These are phyloP conservation scores for Hydnomerulius pinastri DNA, from an alignment of 768 basidiomycete genomes.

Conservation along the genomic window DNA sequence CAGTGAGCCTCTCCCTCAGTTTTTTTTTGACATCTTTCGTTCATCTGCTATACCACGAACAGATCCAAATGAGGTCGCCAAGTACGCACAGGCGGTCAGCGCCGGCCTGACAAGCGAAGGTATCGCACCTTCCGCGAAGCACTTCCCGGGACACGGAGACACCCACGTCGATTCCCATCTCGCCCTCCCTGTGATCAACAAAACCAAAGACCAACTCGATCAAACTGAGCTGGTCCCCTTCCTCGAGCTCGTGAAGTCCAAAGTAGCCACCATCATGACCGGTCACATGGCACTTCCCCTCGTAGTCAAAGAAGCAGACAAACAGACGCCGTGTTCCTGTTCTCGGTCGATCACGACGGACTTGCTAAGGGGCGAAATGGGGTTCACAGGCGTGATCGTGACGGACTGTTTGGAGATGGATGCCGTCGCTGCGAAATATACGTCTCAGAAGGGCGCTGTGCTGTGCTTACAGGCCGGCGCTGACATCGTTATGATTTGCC, in stretches of 20 bases:
- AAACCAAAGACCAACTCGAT: constrained; percentile 43
- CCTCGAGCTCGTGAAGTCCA: constrained; percentile 40
- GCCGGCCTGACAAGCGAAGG: constrained; percentile 48
- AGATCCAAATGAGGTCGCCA: constrained; percentile 58
- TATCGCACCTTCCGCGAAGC: constrained; percentile 65
- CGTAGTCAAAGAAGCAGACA: constrained; percentile 43
- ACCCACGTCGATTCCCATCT: constrained; percentile 73
- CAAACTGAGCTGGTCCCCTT: constrained; percentile 63
- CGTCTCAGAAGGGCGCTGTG: constrained; percentile 46
- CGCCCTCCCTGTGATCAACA: constrained; percentile 60
- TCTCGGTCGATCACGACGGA: constrained; percentile 52
- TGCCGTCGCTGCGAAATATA: constrained; percentile 53
- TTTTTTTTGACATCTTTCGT: neutral
- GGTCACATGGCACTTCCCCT: constrained; percentile 72
- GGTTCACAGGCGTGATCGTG: constrained; percentile 61
- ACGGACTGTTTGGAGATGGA: constrained; percentile 82
- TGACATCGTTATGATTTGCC: constrained; percentile 77
- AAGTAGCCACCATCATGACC: constrained; percentile 64
- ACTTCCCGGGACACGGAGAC: constrained; percentile 77
- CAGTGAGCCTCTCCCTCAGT: constrained; percentile 36
- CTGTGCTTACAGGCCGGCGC: constrained; percentile 61
- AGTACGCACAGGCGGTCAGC: constrained; percentile 49
- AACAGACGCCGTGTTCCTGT: constrained; percentile 59
- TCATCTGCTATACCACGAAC: neutral
- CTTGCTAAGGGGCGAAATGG: constrained; percentile 51